Conservation (phyloP, 495 filamentous ascomycete species). For the Schizothecium vesticola region DNA sequence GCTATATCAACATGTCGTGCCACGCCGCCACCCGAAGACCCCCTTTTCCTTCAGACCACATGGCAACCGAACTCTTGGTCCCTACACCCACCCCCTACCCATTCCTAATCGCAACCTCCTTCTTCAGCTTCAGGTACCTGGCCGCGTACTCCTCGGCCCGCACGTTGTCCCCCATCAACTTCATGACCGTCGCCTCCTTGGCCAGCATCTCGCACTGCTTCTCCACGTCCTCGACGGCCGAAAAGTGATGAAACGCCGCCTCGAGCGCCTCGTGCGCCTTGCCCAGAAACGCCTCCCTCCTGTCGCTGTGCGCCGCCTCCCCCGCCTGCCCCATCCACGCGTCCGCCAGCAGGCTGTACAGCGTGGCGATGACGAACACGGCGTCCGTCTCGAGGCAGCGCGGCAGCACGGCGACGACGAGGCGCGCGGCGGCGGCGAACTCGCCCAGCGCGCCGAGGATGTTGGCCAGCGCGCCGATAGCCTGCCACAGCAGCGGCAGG, state of each 20-base stretch:
- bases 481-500: constrained; percentile 70
- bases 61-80: no score
- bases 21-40: background rate
- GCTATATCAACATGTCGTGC: background rate
- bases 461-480: constrained; percentile 61
- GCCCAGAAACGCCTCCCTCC: constrained; percentile 55
- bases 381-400: constrained; percentile 74
- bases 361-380: constrained; percentile 54
- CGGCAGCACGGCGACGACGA: constrained; percentile 74
- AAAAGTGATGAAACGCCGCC: constrained; percentile 57
- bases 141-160: constrained; percentile 71
- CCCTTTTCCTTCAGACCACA: background rate
- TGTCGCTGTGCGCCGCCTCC: constrained; percentile 24
- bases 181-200: constrained; percentile 79
- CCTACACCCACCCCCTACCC: background rate
- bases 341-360: constrained; percentile 75
- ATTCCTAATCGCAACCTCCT: constrained; percentile 26
- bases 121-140: constrained; percentile 59
- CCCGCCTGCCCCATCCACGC: constrained; percentile 80
- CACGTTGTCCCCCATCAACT: constrained; percentile 62
- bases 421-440: constrained; percentile 60
- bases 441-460: constrained; percentile 69
- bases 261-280: constrained; percentile 64
- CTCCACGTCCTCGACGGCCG: constrained; percentile 65
- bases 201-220: constrained; percentile 80